Conservation (phyloP, 495 filamentous ascomycete genomes). For the Halenospora varia region DNA sequence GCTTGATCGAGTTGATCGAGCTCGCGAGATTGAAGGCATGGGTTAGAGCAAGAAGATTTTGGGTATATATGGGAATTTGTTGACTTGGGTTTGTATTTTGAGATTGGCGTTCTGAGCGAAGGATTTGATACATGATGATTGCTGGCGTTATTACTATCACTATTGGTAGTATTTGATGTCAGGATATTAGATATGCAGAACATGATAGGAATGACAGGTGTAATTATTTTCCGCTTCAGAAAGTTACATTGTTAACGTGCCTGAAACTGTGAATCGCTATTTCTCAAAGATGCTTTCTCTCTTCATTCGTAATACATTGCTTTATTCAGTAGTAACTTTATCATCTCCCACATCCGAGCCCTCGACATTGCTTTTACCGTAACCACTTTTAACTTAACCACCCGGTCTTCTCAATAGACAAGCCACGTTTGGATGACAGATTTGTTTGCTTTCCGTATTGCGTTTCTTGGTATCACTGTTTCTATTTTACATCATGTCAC, state of each 20-base stretch:
- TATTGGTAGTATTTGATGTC: not conserved
- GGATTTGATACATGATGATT: not conserved
- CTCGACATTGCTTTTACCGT: too few relatives aligned
- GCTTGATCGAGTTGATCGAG: constrained; percentile 5
- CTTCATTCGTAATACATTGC: too few relatives aligned
- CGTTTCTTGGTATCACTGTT: not conserved
- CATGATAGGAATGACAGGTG: not conserved
- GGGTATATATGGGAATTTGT: not conserved
- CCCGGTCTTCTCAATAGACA: too few relatives aligned
- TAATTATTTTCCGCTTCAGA: not conserved
- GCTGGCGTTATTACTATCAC: not conserved
- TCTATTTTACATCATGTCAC: not conserved
- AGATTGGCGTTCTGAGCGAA: constrained; percentile 4
- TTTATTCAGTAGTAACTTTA: too few relatives aligned
- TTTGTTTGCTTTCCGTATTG: not conserved
- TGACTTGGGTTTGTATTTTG: not conserved
- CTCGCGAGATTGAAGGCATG: too few relatives aligned
- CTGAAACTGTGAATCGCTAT: too few relatives aligned
- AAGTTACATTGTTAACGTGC: too few relatives aligned
- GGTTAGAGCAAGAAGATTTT: too few relatives aligned
- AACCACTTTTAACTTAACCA: too few relatives aligned
- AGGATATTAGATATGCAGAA: not conserved
- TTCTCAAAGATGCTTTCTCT: too few relatives aligned
- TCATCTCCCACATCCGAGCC: too few relatives aligned
- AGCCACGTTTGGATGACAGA: not conserved